These are phyloP conservation scores for Colletotrichum echinochloae DNA, from an alignment of 2,329 filamentous ascomycete species.

Conservation along the genomic window DNA sequence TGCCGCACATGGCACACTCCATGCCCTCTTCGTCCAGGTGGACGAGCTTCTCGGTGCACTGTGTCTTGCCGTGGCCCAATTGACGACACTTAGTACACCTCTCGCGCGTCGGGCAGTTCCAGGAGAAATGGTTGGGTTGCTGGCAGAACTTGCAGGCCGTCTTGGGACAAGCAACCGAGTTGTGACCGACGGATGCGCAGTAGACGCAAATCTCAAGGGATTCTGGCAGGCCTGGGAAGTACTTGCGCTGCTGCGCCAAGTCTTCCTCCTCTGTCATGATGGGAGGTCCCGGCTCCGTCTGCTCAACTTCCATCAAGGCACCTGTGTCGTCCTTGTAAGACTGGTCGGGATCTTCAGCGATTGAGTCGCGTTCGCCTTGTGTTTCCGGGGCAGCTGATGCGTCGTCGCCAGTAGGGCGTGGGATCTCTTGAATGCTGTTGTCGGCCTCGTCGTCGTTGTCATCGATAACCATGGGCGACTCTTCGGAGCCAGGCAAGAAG, in stretches of 20 bases:
- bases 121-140: constrained; percentile 58
- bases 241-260: constrained; percentile 56
- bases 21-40: constrained; percentile 64
- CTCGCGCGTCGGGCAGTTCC: constrained; percentile 62
- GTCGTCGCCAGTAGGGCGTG: not conserved
- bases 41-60: constrained; percentile 68
- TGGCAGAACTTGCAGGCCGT: constrained; percentile 62
- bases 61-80: constrained; percentile 65
- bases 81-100: constrained; percentile 72
- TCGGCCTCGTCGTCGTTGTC: constrained; percentile 34
- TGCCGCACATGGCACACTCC: constrained; percentile 71
- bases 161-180: constrained; percentile 57
- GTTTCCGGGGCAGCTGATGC: not conserved
- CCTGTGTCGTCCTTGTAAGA: constrained; percentile 37
- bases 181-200: constrained; percentile 64
- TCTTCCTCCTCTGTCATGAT: constrained; percentile 47
- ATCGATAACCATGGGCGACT: constrained; percentile 28
- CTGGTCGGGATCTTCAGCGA: constrained; percentile 1
- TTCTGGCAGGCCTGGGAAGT: constrained; percentile 63
- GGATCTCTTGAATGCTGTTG: constrained; percentile 22
- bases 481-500: constrained; percentile 16
- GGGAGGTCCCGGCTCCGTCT: constrained; percentile 21
- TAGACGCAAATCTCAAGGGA: constrained; percentile 61
- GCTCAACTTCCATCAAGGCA: constrained; percentile 15
- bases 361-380: not conserved